phyloP scores from a whole-genome alignment of 108 stramenopile genomes.

The Skeletonema potamos region DNA sequence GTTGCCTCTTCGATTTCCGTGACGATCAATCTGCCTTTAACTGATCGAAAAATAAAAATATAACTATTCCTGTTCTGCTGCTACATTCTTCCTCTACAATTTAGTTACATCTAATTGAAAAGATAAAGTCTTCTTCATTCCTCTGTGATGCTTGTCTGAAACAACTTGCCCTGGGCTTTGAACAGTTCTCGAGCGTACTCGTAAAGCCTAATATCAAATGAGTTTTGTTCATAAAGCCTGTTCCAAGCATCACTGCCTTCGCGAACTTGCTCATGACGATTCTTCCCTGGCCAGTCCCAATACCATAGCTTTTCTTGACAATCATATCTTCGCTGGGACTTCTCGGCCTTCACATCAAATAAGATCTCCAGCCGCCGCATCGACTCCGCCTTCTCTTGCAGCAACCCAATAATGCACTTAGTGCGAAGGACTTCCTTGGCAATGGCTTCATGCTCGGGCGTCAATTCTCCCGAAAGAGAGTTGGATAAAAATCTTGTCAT shows the following conservation, averaged over 20 bases:
- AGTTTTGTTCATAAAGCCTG: slow-evolving; percentile 26
- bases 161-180: slow-evolving; percentile 40
- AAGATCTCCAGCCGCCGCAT: slow-evolving; percentile 39
- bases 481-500: slow-evolving; percentile 52
- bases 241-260: slow-evolving; percentile 40
- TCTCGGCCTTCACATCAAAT: slow-evolving; percentile 35
- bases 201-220: slow-evolving; percentile 40
- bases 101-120: background rate
- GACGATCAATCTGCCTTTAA: too few species aligned
- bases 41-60: too few species aligned
- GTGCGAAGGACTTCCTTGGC: slow-evolving; percentile 58
- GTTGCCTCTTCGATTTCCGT: too few species aligned
- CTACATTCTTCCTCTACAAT: too few species aligned
- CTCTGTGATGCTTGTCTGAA: slow-evolving; percentile 7
- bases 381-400: slow-evolving; percentile 33
- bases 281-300: slow-evolving; percentile 53
- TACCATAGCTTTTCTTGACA: slow-evolving; percentile 47
- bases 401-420: slow-evolving; percentile 54
- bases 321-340: slow-evolving; percentile 29
- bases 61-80: too few species aligned
- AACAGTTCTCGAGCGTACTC: slow-evolving; percentile 47
- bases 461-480: slow-evolving; percentile 47
- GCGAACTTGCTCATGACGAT: slow-evolving; percentile 35
- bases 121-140: background rate
- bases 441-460: slow-evolving; percentile 26